Percentiles rank a stretch among this genome's conserved stretches.
Conservation (phyloP, 768 basidiomycete genomes). For the Agrocybe chaxingu region DNA sequence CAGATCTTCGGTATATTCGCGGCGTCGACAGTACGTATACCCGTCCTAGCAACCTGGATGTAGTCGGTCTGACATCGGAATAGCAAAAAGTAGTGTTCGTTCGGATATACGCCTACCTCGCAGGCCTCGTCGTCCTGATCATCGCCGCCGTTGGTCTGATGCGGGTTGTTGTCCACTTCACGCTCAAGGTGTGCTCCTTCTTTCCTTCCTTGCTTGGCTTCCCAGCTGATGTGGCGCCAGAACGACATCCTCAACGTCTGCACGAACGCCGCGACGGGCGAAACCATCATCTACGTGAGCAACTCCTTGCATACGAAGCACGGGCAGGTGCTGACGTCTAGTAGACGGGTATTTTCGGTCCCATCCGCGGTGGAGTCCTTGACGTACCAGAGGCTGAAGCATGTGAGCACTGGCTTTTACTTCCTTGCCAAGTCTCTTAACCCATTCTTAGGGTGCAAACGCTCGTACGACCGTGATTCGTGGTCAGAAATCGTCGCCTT, state of each 20-base stretch:
- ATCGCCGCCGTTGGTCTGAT: constrained; percentile 51
- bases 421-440: constrained; percentile 5
- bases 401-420: constrained; percentile 35
- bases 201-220: neutral
- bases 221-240: constrained; percentile 28
- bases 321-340: constrained; percentile 8
- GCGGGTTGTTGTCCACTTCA: constrained; percentile 62
- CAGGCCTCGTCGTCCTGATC: constrained; percentile 43
- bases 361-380: constrained; percentile 28
- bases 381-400: constrained; percentile 33
- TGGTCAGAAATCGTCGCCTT: constrained; percentile 67
- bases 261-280: constrained; percentile 30
- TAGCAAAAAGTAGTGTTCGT: constrained; percentile 57
- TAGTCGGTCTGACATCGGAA: neutral
- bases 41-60: neutral
- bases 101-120: constrained; percentile 53
- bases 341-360: constrained; percentile 56
- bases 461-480: constrained; percentile 59
- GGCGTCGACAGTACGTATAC: constrained; percentile 43
- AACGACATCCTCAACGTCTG: constrained; percentile 59
- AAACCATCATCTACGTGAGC: constrained; percentile 33
- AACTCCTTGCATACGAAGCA: neutral
- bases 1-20: constrained; percentile 50
- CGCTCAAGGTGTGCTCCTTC: constrained; percentile 50
- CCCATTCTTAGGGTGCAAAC: constrained; percentile 51